Evolutionary conservation across 2,329 filamentous ascomycete species (phyloP).

Genomic region (Aureobasidium uvarum): DNA sequence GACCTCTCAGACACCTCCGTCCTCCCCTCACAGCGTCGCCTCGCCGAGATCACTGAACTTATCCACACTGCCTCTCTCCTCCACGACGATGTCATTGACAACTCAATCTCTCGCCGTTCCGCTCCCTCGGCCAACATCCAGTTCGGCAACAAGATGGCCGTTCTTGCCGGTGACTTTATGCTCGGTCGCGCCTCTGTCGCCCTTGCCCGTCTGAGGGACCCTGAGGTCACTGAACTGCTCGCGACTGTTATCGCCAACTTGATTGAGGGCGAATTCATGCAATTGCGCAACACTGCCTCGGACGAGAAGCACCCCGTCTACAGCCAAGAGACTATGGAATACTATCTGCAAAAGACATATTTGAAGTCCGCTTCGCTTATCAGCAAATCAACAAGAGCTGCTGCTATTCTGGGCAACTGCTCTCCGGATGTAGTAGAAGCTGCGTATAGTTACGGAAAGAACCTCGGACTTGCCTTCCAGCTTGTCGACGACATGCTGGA

Average conservation of each 20-base stretch:
- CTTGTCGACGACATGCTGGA: conserved; percentile 97
- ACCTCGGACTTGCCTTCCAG: conserved; percentile 92
- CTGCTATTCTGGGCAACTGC: conserved; percentile 78
- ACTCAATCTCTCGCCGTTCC: conserved; percentile 79
- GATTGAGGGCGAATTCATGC: conserved; percentile 99
- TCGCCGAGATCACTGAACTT: conserved; percentile 95
- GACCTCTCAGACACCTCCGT: conserved; percentile 60
- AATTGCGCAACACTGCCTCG: conserved; percentile 89
- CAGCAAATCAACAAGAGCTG: conserved; percentile 89
- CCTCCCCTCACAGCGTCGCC: conserved; percentile 83
- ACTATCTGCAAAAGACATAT: conserved; percentile 98
- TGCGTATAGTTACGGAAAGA: conserved; percentile 88
- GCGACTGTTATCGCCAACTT: conserved; percentile 97
- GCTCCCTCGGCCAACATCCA: conserved; percentile 86
- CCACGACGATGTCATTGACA: conserved; percentile 98
- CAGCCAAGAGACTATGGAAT: conserved; percentile 84
- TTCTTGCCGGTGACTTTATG: conserved; percentile 94
- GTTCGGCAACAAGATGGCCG: conserved; percentile 99
- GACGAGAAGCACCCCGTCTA: conserved; percentile 82
- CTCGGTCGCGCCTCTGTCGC: conserved; percentile 91
- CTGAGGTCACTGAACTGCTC: conserved; percentile 90
- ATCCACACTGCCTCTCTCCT: conserved; percentile 96
- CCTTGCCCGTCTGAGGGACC: conserved; percentile 82
- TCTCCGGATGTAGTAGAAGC: conserved; percentile 80
- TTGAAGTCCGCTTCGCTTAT: conserved; percentile 95